Conservation (phyloP, 129 eudicot species). For the Silybum marianum region DNA sequence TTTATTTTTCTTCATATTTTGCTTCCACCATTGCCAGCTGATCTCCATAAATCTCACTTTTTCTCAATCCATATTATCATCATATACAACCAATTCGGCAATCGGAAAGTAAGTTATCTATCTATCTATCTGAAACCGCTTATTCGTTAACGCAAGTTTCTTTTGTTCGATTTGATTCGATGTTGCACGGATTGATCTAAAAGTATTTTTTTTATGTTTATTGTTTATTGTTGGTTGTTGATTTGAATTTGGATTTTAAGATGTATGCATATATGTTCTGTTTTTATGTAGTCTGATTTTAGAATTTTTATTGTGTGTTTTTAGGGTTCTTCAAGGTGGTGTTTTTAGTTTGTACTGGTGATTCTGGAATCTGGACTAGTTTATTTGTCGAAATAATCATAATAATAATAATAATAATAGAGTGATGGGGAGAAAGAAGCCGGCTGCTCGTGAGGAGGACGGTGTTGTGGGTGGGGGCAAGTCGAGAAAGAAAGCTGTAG, state of each 20-base stretch:
- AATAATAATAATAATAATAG: background rate
- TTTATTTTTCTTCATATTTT: slow-evolving; percentile 8
- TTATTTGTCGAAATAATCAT: slow-evolving; percentile 38
- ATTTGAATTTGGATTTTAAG: background rate
- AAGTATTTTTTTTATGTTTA: background rate
- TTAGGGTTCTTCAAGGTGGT: slow-evolving; percentile 15
- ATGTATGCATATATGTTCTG: background rate
- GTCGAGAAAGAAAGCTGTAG: slow-evolving; percentile 72
- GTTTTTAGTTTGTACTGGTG: background rate
- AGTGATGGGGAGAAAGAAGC: slow-evolving; percentile 75
- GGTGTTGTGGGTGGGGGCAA: slow-evolving; percentile 49
- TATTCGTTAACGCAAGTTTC: background rate
- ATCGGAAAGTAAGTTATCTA: slow-evolving; percentile 24
- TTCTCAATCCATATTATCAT: background rate
- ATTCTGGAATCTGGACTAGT: slow-evolving; percentile 7
- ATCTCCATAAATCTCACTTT: slow-evolving; percentile 18
- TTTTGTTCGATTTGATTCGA: slow-evolving; percentile 20
- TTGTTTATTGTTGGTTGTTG: slow-evolving; percentile 4
- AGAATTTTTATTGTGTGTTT: background rate
- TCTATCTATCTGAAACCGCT: slow-evolving; percentile 16
- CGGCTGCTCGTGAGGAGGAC: slow-evolving; percentile 59
- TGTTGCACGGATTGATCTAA: background rate
- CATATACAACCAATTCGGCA: slow-evolving; percentile 21
- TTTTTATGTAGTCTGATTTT: background rate
- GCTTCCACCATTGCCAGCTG: slow-evolving; percentile 23